phyloP scores from a whole-genome alignment of 192 early-diverging fungal species.

The Allomyces macrogynus region DNA sequence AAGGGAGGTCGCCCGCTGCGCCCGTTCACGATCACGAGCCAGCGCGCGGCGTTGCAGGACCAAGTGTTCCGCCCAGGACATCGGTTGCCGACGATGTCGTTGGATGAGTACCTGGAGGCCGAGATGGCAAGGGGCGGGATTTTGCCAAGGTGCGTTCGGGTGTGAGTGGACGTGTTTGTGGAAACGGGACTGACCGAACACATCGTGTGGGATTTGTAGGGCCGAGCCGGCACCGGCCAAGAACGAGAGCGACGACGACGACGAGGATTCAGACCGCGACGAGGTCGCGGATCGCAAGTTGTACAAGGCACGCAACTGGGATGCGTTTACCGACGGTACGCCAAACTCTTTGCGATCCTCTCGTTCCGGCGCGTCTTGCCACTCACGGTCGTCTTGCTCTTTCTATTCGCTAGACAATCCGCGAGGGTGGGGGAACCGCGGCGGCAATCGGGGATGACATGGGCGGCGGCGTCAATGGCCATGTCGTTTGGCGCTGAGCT shows the following conservation, averaged over 20 bases:
- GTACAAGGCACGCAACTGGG: conserved; percentile 65
- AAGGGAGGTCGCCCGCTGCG: conserved; percentile 31
- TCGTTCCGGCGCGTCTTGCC: not conserved
- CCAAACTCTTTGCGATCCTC: not conserved
- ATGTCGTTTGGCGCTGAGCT: too few species aligned
- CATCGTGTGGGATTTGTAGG: too few species aligned
- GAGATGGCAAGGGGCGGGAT: conserved; percentile 77
- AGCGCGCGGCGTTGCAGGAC: conserved; percentile 48
- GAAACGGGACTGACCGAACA: not conserved
- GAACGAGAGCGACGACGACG: conserved; percentile 48
- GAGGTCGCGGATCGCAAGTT: conserved; percentile 67
- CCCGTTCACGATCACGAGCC: conserved; percentile 72
- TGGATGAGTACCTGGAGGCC: conserved; percentile 80
- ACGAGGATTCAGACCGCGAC: conserved; percentile 58
- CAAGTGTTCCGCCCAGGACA: conserved; percentile 70
- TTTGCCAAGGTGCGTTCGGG: conserved; percentile 33
- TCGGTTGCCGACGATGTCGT: conserved; percentile 82
- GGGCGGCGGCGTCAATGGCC: too few species aligned
- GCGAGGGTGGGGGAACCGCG: conserved; percentile 40
- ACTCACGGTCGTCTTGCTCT: too few species aligned
- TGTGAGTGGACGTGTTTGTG: not conserved
- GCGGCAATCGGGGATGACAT: not conserved
- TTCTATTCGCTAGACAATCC: conserved; percentile 19
- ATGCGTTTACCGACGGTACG: conserved; percentile 65
- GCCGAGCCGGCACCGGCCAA: too few species aligned